Evolutionary conservation across 2,329 filamentous ascomycete species (phyloP).

Genomic region (Claviceps sp.): DNA sequence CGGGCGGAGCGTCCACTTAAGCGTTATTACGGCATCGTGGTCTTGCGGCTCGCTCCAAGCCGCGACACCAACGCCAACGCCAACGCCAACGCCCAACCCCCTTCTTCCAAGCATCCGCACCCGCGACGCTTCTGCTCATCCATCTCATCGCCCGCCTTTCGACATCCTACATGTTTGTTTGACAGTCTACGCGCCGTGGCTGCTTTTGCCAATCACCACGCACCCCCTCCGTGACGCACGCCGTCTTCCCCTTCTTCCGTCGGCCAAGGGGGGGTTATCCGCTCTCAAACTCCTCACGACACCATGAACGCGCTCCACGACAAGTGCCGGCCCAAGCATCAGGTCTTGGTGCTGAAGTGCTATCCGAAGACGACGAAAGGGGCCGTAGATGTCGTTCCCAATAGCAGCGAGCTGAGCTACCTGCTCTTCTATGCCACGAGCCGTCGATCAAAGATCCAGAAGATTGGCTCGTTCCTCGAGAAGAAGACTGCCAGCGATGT

Average conservation of each 20-base stretch:
- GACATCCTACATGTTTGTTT: background rate
- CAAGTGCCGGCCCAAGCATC: slow-evolving; percentile 81
- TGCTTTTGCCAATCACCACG: background rate
- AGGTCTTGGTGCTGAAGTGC: slow-evolving; percentile 90
- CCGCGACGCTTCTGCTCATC: background rate
- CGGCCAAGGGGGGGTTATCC: background rate
- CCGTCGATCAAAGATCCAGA: slow-evolving; percentile 86
- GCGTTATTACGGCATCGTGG: background rate
- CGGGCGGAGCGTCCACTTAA: background rate
- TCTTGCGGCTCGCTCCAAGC: background rate
- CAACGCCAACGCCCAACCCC: background rate
- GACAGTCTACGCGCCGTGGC: slow-evolving; percentile 3
- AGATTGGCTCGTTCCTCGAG: slow-evolving; percentile 88
- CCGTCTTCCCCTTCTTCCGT: background rate
- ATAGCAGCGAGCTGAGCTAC: slow-evolving; percentile 93
- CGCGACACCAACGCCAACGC: background rate
- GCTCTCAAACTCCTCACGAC: slow-evolving; percentile 1
- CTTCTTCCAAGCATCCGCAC: background rate
- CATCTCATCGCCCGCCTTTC: background rate
- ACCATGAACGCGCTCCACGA: slow-evolving; percentile 52
- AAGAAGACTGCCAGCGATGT: slow-evolving; percentile 89
- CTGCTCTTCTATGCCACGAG: slow-evolving; percentile 94
- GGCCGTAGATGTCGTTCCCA: slow-evolving; percentile 84
- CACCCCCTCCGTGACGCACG: background rate
- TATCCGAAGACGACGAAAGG: slow-evolving; percentile 89